Evolutionary conservation across 2,329 filamentous ascomycete species (phyloP).

Genomic region (Sporothrix inflata): DNA sequence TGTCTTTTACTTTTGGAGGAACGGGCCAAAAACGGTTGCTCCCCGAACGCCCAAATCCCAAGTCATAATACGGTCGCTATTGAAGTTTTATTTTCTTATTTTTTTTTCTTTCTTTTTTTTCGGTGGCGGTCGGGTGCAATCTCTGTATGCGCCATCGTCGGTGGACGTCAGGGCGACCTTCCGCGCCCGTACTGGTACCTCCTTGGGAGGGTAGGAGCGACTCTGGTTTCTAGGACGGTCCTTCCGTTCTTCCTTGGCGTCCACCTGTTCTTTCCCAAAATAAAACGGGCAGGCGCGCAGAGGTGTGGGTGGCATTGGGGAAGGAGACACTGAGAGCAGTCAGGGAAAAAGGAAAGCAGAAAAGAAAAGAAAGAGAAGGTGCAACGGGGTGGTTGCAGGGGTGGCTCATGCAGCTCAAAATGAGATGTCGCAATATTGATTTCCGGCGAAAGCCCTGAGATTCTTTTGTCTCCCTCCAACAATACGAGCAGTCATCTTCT

Average conservation of each 20-base stretch:
- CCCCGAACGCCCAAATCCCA: not conserved
- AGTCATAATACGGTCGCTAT: not conserved
- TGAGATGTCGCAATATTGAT: slow-evolving; percentile 27
- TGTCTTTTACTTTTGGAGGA: not conserved
- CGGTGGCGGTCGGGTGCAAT: slow-evolving; percentile 13
- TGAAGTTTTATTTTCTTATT: not conserved
- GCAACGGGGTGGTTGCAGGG: not conserved
- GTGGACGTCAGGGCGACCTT: not conserved
- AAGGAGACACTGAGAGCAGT: not conserved
- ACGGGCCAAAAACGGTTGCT: not conserved
- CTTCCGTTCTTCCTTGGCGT: not conserved
- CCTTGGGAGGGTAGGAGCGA: not conserved
- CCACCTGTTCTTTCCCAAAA: not conserved
- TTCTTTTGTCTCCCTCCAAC: too few relatives aligned
- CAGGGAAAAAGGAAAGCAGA: not conserved
- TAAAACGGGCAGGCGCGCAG: slow-evolving; percentile 7
- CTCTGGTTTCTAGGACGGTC: not conserved
- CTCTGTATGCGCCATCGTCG: slow-evolving; percentile 22
- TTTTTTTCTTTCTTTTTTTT: not conserved
- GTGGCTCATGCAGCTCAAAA: slow-evolving; percentile 21
- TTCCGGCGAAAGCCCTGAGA: not conserved
- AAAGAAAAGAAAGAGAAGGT: not conserved
- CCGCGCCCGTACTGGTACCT: not conserved
- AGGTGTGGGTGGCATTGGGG: slow-evolving; percentile 19
- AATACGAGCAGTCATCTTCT: not conserved